Conservation (phyloP, 1,284 basidiomycete species). For the Ganoderma resinaceum region DNA sequence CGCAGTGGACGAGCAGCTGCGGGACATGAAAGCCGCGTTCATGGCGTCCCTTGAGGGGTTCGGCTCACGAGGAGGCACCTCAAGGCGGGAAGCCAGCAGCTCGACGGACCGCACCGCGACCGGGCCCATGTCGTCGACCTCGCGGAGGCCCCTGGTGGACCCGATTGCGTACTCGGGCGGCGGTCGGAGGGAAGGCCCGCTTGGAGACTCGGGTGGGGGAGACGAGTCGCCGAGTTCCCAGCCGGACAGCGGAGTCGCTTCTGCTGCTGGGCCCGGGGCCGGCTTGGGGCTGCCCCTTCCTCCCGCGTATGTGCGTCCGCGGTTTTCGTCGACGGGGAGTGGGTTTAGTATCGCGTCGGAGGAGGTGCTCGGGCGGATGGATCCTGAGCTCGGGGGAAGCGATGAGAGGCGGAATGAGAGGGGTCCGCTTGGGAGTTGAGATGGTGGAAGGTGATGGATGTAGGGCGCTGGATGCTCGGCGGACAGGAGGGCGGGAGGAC, state of each 20-base stretch:
- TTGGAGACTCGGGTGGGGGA: slow-evolving; percentile 11
- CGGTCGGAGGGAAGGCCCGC: slow-evolving; percentile 23
- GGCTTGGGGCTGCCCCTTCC: slow-evolving; percentile 20
- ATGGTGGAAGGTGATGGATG: not conserved
- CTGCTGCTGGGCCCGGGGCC: slow-evolving; percentile 6
- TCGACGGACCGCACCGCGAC: slow-evolving; percentile 16
- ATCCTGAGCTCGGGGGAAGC: slow-evolving; percentile 36
- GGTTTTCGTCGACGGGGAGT: slow-evolving; percentile 39
- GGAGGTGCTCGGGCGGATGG: slow-evolving; percentile 44
- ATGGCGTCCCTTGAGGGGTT: slow-evolving; percentile 54
- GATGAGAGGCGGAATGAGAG: slow-evolving; percentile 32
- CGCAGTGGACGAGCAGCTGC: slow-evolving; percentile 68
- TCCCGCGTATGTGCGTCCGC: slow-evolving; percentile 34
- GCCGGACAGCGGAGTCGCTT: not conserved
- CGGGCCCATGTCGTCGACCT: slow-evolving; percentile 3
- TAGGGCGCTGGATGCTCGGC: too few relatives aligned
- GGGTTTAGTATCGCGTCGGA: slow-evolving; percentile 42
- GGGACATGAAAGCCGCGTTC: slow-evolving; percentile 71
- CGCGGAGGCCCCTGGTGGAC: slow-evolving; percentile 15
- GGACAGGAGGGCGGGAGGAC: slow-evolving; percentile 2
- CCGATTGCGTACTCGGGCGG: slow-evolving; percentile 17
- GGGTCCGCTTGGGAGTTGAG: slow-evolving; percentile 21
- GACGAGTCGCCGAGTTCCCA: not conserved
- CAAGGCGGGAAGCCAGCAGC: slow-evolving; percentile 21
- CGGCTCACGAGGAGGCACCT: slow-evolving; percentile 19